Base-by-base conservation (phyloP, 148 eudicot genomes). In the Heliosperma pusillum region DNA sequence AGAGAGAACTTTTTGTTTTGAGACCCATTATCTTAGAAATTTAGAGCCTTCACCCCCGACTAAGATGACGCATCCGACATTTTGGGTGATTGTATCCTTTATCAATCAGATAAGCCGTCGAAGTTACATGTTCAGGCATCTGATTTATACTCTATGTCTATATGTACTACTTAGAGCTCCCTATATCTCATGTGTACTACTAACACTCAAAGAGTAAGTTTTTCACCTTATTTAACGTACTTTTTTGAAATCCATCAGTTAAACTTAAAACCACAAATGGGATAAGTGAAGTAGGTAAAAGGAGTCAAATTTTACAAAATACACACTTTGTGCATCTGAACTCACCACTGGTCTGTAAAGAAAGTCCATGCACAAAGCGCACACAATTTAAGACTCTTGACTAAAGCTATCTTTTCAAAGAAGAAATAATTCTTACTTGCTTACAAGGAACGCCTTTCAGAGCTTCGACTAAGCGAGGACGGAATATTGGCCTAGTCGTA, bases 401-500 rank as follows among this genome's bases (percentile, higher is more conserved):
- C 29, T 2, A 11, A 74, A 16, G 2, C 3, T 13, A 26, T 21
- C 44, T 33, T 12, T 22, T 26, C n/a, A 78, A n/a, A 36, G 19
- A 1, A 67, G 27, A 67, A 3, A 33, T 1, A n/a, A 19, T 21
- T 66, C 76, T 76, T 82, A 88, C 98, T 91, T 95, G 97, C 74
- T 89, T 86, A 87, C 96, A 90, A 66, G 92, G 88, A 76, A 92
- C 83, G 68, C 89, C 92, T 50, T 89, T 89, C 75, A 95, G 71
- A 19, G 97, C 87, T 79, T 92, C 98, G 60, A 95, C 91, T 66
- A 88, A 83, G 79, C 88, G 87, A 67, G 98, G 98, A 66, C 86
- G 87, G 81, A 94, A 94, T 80, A 94, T 87, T n/a, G 96, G 96
- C 62, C 96, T 96, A 50, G 73, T 75, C 64, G 88, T 89, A 78